phyloP scores from a whole-genome alignment of 2,329 filamentous ascomycete species.

The Aspergillus brunneoviolaceus region DNA sequence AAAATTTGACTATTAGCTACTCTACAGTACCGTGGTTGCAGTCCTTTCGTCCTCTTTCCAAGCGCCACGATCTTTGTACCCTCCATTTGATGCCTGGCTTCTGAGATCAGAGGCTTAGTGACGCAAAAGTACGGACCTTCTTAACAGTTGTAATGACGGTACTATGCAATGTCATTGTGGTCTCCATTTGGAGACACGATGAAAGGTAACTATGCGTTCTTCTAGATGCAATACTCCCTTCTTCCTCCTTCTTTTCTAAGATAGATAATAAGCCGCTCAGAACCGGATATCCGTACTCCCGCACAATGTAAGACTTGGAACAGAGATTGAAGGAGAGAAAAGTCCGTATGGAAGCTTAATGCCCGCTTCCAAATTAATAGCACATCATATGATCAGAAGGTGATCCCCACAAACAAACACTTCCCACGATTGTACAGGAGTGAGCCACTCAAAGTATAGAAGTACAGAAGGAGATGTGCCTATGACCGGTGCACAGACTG shows the following conservation, averaged over 20 bases:
- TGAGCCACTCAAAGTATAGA: not conserved
- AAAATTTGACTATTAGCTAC: too few relatives aligned
- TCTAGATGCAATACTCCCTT: not conserved
- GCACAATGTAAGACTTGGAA: constrained; percentile 1
- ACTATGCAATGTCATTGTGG: constrained; percentile 1
- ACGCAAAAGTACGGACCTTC: too few relatives aligned
- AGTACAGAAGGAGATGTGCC: not conserved
- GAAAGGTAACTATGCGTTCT: not conserved
- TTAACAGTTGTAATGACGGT: not conserved
- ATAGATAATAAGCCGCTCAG: constrained; percentile 7
- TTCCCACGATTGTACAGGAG: not conserved
- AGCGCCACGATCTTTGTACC: too few relatives aligned
- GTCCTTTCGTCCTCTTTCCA: too few relatives aligned
- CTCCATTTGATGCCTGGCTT: too few relatives aligned
- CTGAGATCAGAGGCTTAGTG: too few relatives aligned
- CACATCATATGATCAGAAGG: not conserved
- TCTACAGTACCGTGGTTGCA: too few relatives aligned
- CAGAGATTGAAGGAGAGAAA: constrained; percentile 12
- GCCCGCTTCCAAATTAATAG: not conserved
- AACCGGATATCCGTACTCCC: constrained; percentile 11
- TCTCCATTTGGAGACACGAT: not conserved
- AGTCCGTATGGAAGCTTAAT: not conserved
- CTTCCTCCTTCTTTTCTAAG: constrained; percentile 6
- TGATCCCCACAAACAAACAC: not conserved
- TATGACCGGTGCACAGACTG: constrained; percentile 1